These are phyloP conservation scores for Didymella segeticola DNA, from an alignment of 2,329 filamentous ascomycete genomes.

Conservation along the genomic window DNA sequence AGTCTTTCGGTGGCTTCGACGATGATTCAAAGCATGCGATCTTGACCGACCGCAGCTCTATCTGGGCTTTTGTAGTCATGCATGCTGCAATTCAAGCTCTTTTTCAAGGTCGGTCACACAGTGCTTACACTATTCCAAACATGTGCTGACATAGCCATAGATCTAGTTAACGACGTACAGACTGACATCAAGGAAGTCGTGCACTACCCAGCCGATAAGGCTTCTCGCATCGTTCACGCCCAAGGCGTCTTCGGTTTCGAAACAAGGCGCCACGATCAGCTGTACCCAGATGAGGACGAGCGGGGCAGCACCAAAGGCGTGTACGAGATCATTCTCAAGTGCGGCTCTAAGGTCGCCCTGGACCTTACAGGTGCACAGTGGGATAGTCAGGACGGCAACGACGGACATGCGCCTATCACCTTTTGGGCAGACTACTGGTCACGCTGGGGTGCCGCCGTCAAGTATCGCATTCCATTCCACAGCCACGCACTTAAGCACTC, in stretches of 20 bases:
- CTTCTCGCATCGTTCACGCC: slow-evolving; percentile 10
- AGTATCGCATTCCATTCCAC: slow-evolving; percentile 20
- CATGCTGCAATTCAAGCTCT: slow-evolving; percentile 15
- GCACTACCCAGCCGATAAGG: slow-evolving; percentile 8
- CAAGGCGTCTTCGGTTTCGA: slow-evolving; percentile 7
- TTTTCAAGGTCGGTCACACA: slow-evolving; percentile 16
- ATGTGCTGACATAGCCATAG: slow-evolving; percentile 8
- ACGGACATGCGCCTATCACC: slow-evolving; percentile 9
- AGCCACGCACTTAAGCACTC: slow-evolving; percentile 17
- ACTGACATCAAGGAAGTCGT: slow-evolving; percentile 23
- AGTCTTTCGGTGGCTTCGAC: slow-evolving; percentile 6
- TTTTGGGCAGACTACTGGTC: slow-evolving; percentile 18
- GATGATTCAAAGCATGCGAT: slow-evolving; percentile 15
- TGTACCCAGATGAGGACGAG: slow-evolving; percentile 16
- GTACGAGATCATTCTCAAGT: slow-evolving; percentile 24
- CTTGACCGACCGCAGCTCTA: slow-evolving; percentile 17
- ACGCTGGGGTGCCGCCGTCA: slow-evolving; percentile 8
- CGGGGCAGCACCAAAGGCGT: slow-evolving; percentile 17
- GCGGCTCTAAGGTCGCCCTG: slow-evolving; percentile 19
- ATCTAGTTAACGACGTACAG: slow-evolving; percentile 21
- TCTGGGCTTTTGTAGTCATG: slow-evolving; percentile 26
- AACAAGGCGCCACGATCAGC: slow-evolving; percentile 11
- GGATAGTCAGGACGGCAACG: slow-evolving; percentile 3
- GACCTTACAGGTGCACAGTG: slow-evolving; percentile 24
- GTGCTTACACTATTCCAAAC: neutral